Conservation (phyloP, 805 yeast species). For the Jamesozyma lodderae region DNA sequence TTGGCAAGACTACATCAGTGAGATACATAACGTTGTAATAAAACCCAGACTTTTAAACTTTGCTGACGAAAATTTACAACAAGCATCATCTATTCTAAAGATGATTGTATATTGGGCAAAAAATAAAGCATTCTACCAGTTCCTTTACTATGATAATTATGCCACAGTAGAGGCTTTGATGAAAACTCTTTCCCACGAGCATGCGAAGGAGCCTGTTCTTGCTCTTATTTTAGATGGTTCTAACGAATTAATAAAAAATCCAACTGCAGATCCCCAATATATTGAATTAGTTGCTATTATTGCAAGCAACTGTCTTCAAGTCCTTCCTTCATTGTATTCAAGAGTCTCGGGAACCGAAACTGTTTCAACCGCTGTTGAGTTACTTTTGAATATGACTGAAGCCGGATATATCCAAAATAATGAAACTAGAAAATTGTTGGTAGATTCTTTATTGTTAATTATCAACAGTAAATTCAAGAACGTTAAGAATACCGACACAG, state of each 20-base stretch:
- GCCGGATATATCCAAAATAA: constrained; percentile 50
- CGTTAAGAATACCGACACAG: constrained; percentile 44
- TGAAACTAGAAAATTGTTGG: constrained; percentile 43
- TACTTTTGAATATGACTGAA: constrained; percentile 44
- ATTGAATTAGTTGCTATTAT: constrained; percentile 44
- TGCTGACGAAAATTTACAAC: constrained; percentile 70
- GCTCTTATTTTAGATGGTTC: constrained; percentile 47
- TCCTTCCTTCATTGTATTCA: constrained; percentile 43
- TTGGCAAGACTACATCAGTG: constrained; percentile 48
- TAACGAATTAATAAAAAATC: constrained; percentile 36
- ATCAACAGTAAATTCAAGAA: constrained; percentile 49
- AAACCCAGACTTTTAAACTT: constrained; percentile 59
- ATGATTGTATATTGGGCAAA: constrained; percentile 54
- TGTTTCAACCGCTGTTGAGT: constrained; percentile 43
- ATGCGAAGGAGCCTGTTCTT: constrained; percentile 62
- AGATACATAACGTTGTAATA: constrained; percentile 47
- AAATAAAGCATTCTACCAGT: constrained; percentile 37
- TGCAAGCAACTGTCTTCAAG: constrained; percentile 45
- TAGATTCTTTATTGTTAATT: constrained; percentile 49
- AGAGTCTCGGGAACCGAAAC: constrained; percentile 35
- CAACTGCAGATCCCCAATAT: constrained; percentile 37
- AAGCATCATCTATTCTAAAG: constrained; percentile 68
- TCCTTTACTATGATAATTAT: constrained; percentile 47
- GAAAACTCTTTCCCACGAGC: constrained; percentile 41
- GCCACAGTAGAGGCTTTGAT: constrained; percentile 49